Base-by-base conservation (phyloP, 2,329 filamentous ascomycete genomes). In the Ophiosphaerella korrae region DNA sequence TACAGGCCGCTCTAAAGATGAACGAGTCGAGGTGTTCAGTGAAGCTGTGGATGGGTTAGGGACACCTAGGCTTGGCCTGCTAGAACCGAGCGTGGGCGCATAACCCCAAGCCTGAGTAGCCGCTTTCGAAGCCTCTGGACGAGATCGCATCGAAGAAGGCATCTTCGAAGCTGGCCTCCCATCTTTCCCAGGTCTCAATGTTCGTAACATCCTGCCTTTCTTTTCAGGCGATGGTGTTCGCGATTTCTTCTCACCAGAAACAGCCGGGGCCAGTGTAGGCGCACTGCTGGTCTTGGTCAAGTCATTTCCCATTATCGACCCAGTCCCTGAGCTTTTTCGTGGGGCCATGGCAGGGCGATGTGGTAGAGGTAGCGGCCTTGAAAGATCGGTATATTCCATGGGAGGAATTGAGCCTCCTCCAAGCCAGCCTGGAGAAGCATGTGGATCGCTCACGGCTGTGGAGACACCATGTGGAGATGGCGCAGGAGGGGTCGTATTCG, bases 331-430 rank as follows among this genome's bases (percentile, higher is more conserved):
- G 80, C 83, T 66, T 77, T 78, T 71, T 78, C 81, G 45, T 71
- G 67, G 53, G 48, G 65, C 55, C 70, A 76, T 64, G 40, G 74
- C 75, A n/a, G 83, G 81, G 1, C 81, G 78, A 23, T 84, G 83
- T 21, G 89, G 80, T 8, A 85, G 75, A 13, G 84, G 75, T n/a
- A 65, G 67, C 11, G 88, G 88, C 49, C 86, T 85, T n/a, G 89
- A 88, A n/a, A 96, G 79, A 61, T 95, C 88, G 4, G 86, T 83
- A 68, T 95, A 96, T 52, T 82, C 86, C 42, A 92, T 84, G 7
- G 89, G 88, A 40, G 90, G 90, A 56, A 96, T 87, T 1, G 90
- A 94, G 11, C 90, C 89, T 57, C 87, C 82, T 35, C 90, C 92
- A 64, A 96, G 88, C 80, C 85, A 92, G 39, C 53, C 57, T n/a